A percentile compares a stretch with the other conserved stretches of the same genome.
Evolutionary conservation across 257 asterid genomes (phyloP).

Genomic region (Ocimum tenuiflorum): DNA sequence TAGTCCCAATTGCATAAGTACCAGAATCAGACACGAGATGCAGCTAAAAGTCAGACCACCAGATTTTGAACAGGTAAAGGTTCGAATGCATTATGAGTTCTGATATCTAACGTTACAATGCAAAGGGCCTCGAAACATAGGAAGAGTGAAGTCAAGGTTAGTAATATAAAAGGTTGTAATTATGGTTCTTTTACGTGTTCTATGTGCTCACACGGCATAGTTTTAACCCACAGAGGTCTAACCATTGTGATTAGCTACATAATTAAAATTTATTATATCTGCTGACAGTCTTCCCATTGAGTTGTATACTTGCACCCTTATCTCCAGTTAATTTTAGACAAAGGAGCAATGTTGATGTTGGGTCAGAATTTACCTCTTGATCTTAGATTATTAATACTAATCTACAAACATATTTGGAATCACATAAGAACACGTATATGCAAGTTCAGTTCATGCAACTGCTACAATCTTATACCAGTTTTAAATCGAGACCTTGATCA

Average conservation of each 20-base stretch:
- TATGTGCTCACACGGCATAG: too few relatives aligned
- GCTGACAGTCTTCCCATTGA: not conserved
- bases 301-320: not conserved
- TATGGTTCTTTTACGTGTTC: too few relatives aligned
- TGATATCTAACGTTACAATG: not conserved
- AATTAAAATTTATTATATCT: too few relatives aligned
- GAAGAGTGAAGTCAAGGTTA: too few relatives aligned
- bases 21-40: constrained; percentile 4
- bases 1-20: not conserved
- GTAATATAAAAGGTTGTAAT: too few relatives aligned
- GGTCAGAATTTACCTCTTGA: too few relatives aligned
- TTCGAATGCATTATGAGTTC: not conserved
- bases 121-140: not conserved
- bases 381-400: not conserved
- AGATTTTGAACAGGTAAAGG: not conserved
- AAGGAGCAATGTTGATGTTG: not conserved
- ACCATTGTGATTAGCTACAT: too few relatives aligned
- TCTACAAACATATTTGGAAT: too few relatives aligned
- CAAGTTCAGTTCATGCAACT: not conserved
- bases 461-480: not conserved
- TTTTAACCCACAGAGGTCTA: too few relatives aligned
- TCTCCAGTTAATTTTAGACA: not conserved
- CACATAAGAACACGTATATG: too few relatives aligned
- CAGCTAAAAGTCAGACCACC: constrained; percentile 9
- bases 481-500: not conserved